Evolutionary conservation across 2,329 filamentous ascomycete genomes (phyloP).

Genomic region (Aspergillus terreus): DNA sequence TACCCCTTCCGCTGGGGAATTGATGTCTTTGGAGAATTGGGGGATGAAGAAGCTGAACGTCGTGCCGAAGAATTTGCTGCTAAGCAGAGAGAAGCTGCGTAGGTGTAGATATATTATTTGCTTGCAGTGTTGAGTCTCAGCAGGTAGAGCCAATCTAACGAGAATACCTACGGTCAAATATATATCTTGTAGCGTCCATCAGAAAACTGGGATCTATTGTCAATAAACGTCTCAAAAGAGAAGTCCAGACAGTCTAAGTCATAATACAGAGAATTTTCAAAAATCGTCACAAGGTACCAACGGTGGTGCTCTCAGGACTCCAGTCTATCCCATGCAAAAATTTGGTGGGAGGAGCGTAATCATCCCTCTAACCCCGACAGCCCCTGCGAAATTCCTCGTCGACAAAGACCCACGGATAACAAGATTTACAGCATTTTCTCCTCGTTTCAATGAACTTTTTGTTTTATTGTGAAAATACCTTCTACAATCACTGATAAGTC

Average conservation of each 20-base stretch:
- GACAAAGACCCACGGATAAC: not conserved
- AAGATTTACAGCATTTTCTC: too few species aligned
- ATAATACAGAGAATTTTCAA: too few species aligned
- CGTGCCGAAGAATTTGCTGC: conserved; percentile 27
- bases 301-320: not conserved
- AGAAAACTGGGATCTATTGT: too few species aligned
- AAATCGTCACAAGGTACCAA: not conserved
- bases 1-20: conserved; percentile 36
- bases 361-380: not conserved
- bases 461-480: too few species aligned
- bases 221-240: too few species aligned
- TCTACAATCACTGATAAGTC: not conserved
- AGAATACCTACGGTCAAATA: not conserved
- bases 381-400: not conserved
- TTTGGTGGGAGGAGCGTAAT: not conserved
- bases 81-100: conserved; percentile 15
- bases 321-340: not conserved
- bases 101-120: too few species aligned
- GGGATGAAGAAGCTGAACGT: conserved; percentile 28
- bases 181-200: too few species aligned
- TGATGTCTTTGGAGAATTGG: conserved; percentile 37
- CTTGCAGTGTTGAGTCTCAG: too few species aligned
- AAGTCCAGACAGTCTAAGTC: too few species aligned
- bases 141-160: not conserved
- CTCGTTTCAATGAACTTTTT: too few species aligned